These are phyloP conservation scores for Botrytis byssoidea DNA, from an alignment of 2,329 filamentous ascomycete species.

Conservation along the genomic window DNA sequence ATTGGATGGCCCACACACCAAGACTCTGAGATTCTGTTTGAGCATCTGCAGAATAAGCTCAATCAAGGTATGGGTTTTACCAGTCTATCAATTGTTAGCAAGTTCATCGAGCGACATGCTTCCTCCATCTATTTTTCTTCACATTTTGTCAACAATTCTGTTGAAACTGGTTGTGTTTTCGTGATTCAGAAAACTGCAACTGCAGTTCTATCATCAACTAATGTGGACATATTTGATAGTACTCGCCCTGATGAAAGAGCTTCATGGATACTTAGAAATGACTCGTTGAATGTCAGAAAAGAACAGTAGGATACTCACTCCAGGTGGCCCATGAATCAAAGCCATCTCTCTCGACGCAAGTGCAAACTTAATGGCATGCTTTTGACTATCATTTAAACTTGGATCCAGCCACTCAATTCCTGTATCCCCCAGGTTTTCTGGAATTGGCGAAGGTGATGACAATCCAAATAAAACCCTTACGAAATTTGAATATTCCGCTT, in stretches of 20 bases:
- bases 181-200: neutral
- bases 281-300: neutral
- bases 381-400: slow-evolving; percentile 64
- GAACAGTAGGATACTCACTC: slow-evolving; percentile 48
- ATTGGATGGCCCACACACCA: slow-evolving; percentile 96
- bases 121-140: too few species aligned
- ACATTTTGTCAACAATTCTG: neutral
- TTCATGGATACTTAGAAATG: neutral
- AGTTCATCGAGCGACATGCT: neutral
- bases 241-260: neutral
- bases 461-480: slow-evolving; percentile 63
- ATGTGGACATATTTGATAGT: slow-evolving; percentile 13
- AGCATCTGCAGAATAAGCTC: slow-evolving; percentile 92
- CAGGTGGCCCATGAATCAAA: slow-evolving; percentile 91
- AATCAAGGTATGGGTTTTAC: slow-evolving; percentile 94
- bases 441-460: slow-evolving; percentile 50
- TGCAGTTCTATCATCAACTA: neutral
- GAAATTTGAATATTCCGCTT: slow-evolving; percentile 58
- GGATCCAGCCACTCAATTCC: slow-evolving; percentile 61
- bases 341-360: slow-evolving; percentile 78
- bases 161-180: neutral
- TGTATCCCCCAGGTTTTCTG: slow-evolving; percentile 45
- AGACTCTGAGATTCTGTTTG: slow-evolving; percentile 67
- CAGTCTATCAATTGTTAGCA: slow-evolving; percentile 55
- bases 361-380: slow-evolving; percentile 75